phyloP scores from a whole-genome alignment of 345 rosid genomes.

The Dimocarpus longan region DNA sequence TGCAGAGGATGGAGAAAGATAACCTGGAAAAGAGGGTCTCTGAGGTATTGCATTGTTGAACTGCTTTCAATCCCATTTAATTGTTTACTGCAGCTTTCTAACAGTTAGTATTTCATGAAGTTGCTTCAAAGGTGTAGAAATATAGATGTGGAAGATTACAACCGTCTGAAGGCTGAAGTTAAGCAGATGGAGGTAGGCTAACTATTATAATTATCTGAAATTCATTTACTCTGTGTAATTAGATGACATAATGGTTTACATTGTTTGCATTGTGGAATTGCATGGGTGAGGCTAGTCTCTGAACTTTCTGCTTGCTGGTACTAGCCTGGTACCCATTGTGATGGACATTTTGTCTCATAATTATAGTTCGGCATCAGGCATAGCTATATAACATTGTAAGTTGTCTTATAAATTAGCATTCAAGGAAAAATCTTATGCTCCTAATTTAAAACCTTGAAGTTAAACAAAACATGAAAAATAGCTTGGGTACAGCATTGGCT shows the following conservation, averaged over 20 bases:
- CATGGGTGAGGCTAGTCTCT: background rate
- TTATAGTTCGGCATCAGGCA: background rate
- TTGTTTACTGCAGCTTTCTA: constrained; percentile 24
- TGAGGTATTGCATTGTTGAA: constrained; percentile 54
- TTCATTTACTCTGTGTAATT: background rate
- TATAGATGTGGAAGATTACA: constrained; percentile 75
- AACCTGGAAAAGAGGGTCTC: constrained; percentile 62
- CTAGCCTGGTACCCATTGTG: background rate
- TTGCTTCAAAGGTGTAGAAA: constrained; percentile 67
- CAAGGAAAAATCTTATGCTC: background rate
- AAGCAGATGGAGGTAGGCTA: constrained; percentile 61
- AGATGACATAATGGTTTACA: background rate
- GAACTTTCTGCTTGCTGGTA: background rate
- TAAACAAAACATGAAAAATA: background rate
- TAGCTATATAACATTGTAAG: background rate
- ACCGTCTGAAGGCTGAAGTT: constrained; percentile 66
- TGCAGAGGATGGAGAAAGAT: constrained; percentile 61
- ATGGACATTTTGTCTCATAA: background rate
- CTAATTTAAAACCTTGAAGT: too few relatives aligned
- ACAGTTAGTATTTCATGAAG: constrained; percentile 39
- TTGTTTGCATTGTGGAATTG: background rate
- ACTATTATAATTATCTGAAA: background rate
- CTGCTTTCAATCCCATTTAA: constrained; percentile 12
- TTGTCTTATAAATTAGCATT: background rate
- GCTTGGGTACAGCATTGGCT: background rate